phyloP scores from a whole-genome alignment of 805 yeast genomes.

The Ogataea trehaloabstinens region DNA sequence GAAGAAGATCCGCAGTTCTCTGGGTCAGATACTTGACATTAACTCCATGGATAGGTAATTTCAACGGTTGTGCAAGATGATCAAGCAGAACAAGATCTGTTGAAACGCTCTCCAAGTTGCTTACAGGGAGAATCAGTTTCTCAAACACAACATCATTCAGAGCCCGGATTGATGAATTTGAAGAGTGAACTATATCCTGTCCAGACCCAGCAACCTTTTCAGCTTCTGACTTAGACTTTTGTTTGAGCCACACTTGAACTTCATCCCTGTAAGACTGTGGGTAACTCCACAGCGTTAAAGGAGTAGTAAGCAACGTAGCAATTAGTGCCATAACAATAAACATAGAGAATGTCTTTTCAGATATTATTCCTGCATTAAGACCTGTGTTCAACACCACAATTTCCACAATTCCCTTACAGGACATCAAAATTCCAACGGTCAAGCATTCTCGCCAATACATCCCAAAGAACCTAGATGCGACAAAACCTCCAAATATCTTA shows the following conservation, averaged over 20 bases:
- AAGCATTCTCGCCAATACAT: constrained; percentile 70
- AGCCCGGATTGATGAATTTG: constrained; percentile 27
- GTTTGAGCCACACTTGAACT: constrained; percentile 33
- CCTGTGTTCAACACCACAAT: constrained; percentile 78
- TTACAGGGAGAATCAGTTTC: constrained; percentile 25
- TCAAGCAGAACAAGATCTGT: constrained; percentile 30
- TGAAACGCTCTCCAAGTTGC: constrained; percentile 28
- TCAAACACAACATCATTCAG: constrained; percentile 19
- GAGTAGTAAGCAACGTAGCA: constrained; percentile 78
- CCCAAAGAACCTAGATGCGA: constrained; percentile 61
- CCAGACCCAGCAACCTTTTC: constrained; percentile 24
- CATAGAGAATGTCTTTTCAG: constrained; percentile 69
- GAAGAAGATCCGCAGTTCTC: constrained; percentile 66
- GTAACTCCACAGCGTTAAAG: constrained; percentile 59
- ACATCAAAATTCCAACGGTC: constrained; percentile 79
- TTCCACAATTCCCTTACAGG: constrained; percentile 87
- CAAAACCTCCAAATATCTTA: constrained; percentile 63
- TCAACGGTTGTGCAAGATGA: constrained; percentile 22
- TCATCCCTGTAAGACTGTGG: constrained; percentile 61
- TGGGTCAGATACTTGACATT: constrained; percentile 61
- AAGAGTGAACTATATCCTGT: constrained; percentile 25
- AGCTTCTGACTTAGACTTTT: constrained; percentile 13
- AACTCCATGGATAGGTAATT: constrained; percentile 44
- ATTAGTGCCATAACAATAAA: constrained; percentile 80
- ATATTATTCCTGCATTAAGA: constrained; percentile 64